A percentile compares a stretch with the other conserved stretches of the same genome.
Evolutionary conservation across 805 yeast genomes (phyloP).

Genomic region (Dipodascopsis tothii): DNA sequence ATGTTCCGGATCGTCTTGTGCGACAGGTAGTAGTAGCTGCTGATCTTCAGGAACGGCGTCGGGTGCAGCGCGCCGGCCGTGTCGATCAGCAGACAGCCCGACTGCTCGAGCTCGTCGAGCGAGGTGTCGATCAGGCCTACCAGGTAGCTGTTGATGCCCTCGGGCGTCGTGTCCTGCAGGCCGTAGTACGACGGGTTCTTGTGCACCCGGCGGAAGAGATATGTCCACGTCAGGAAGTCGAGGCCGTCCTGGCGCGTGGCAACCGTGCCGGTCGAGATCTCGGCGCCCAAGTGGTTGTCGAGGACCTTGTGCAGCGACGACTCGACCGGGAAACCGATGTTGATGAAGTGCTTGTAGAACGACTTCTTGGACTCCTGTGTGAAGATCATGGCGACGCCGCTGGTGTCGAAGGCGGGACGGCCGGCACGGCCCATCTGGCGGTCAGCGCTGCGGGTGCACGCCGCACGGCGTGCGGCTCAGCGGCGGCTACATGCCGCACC

Average conservation of each 20-base stretch:
- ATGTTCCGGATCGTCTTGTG: constrained; percentile 78
- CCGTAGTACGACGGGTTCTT: constrained; percentile 74
- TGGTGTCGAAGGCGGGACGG: constrained; percentile 71
- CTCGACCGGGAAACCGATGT: constrained; percentile 77
- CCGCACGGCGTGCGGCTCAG: neutral
- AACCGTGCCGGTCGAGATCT: constrained; percentile 63
- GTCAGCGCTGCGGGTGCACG: too few relatives aligned
- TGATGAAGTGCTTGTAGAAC: constrained; percentile 69
- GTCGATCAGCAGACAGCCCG: constrained; percentile 55
- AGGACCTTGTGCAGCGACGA: constrained; percentile 70
- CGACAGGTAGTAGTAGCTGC: constrained; percentile 88
- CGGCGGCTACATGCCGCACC: neutral
- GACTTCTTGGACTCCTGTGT: constrained; percentile 68
- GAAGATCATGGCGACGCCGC: constrained; percentile 68
- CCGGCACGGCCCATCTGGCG: constrained; percentile 80
- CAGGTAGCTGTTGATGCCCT: constrained; percentile 32
- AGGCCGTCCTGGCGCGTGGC: constrained; percentile 58
- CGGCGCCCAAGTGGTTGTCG: constrained; percentile 76
- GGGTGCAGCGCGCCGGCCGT: constrained; percentile 43
- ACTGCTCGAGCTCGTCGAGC: constrained; percentile 57
- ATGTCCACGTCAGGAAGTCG: constrained; percentile 72
- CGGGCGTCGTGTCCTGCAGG: constrained; percentile 54
- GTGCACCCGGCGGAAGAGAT: constrained; percentile 63
- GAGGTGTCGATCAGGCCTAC: constrained; percentile 55
- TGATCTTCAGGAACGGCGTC: constrained; percentile 74